These are phyloP conservation scores for Paramarasmius palmivorus DNA, from an alignment of 1,284 basidiomycete genomes.

Conservation along the genomic window DNA sequence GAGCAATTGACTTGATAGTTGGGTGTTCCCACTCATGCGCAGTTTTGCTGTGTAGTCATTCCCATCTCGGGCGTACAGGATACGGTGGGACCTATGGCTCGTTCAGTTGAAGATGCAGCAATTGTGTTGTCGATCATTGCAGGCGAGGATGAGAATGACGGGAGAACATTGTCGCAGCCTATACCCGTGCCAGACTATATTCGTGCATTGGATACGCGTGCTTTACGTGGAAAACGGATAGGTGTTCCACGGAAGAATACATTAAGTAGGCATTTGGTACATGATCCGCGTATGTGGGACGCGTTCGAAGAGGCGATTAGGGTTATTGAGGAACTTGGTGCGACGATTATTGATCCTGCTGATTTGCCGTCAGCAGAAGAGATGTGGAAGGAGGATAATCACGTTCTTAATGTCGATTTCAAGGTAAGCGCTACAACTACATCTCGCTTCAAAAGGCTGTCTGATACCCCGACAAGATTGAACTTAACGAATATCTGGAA, in stretches of 20 bases:
- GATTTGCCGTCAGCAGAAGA: constrained; percentile 60
- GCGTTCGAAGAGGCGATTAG: constrained; percentile 52
- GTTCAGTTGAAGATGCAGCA: constrained; percentile 61
- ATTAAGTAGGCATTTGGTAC: constrained; percentile 40
- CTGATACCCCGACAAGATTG: constrained; percentile 36
- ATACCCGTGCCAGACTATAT: constrained; percentile 53
- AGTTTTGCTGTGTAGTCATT: constrained; percentile 38
- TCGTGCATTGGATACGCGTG: constrained; percentile 47
- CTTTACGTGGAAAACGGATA: constrained; percentile 57
- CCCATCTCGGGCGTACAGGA: constrained; percentile 66
- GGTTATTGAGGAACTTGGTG: constrained; percentile 51
- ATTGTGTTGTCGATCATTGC: constrained; percentile 61
- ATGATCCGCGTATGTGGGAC: constrained; percentile 41
- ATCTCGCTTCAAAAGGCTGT: neutral
- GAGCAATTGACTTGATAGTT: constrained; percentile 6
- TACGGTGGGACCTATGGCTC: constrained; percentile 62
- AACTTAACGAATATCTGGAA: constrained; percentile 49
- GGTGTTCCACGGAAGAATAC: constrained; percentile 57
- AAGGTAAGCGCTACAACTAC: constrained; percentile 39
- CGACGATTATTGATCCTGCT: constrained; percentile 62
- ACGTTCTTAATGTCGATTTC: constrained; percentile 57
- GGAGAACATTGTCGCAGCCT: constrained; percentile 61
- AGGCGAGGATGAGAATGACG: constrained; percentile 59
- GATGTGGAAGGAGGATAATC: constrained; percentile 49
- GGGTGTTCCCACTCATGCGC: neutral